These are phyloP conservation scores for Suillus bovinus DNA, from an alignment of 768 basidiomycete species.

Conservation along the genomic window DNA sequence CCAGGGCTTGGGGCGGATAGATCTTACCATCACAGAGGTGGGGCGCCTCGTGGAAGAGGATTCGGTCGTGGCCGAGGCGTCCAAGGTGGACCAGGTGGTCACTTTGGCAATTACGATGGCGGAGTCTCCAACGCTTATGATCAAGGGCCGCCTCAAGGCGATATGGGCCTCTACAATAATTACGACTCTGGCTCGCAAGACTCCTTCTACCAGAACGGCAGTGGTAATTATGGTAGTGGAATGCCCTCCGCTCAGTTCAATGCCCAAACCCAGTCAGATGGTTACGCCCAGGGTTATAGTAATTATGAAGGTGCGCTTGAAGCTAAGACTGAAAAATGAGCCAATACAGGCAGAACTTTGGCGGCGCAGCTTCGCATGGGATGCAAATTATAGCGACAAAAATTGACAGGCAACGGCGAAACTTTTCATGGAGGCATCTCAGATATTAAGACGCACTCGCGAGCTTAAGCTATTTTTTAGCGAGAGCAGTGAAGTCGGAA, in stretches of 20 bases:
- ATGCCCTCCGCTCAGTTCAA: conserved; percentile 55
- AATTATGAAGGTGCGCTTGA: conserved; percentile 85
- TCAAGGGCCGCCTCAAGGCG: conserved; percentile 62
- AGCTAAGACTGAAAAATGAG: conserved; percentile 60
- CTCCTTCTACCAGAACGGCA: conserved; percentile 72
- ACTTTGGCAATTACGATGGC: conserved; percentile 57
- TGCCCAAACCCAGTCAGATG: conserved; percentile 44
- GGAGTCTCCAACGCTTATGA: conserved; percentile 58
- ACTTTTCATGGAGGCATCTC: conserved; percentile 22
- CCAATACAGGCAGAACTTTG: conserved; percentile 42
- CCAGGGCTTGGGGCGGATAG: conserved; percentile 74
- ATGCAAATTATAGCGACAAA: conserved; percentile 53
- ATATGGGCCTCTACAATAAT: conserved; percentile 66
- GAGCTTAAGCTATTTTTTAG: conserved; percentile 51
- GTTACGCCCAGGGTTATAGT: conserved; percentile 61
- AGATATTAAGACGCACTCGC: conserved; percentile 37
- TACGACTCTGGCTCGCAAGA: conserved; percentile 61
- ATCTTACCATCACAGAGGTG: conserved; percentile 60
- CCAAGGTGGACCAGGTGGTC: conserved; percentile 22
- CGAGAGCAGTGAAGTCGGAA: conserved; percentile 45
- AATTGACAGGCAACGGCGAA: conserved; percentile 36
- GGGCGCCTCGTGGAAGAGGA: conserved; percentile 44
- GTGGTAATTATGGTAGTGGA: conserved; percentile 53
- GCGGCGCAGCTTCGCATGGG: conserved; percentile 35
- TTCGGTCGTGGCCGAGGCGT: conserved; percentile 56